Evolutionary conservation across 805 yeast species (phyloP).

Genomic region (Wickerhamiella allomyrinae): DNA sequence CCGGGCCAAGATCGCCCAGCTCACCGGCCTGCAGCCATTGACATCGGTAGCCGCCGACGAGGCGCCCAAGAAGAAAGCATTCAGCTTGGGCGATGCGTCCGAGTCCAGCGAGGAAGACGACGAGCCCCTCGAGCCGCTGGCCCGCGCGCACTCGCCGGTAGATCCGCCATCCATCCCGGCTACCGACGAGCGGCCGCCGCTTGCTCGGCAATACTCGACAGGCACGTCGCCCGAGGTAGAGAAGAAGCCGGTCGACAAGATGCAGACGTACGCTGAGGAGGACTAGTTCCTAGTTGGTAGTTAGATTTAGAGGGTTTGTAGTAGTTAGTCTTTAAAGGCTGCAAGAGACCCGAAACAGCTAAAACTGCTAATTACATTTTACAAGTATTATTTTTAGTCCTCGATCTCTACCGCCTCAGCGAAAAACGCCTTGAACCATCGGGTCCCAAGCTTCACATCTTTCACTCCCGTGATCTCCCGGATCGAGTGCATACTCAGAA

Average conservation of each 20-base stretch:
- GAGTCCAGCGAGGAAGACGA: constrained; percentile 11
- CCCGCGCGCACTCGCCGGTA: constrained; percentile 6
- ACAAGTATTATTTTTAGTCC: not conserved
- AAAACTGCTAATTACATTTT: too few relatives aligned
- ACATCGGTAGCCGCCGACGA: constrained; percentile 5
- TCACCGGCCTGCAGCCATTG: constrained; percentile 17
- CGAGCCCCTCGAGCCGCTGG: constrained; percentile 3
- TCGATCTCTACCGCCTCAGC: constrained; percentile 32
- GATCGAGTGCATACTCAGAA: constrained; percentile 74
- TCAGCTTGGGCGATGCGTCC: constrained; percentile 10
- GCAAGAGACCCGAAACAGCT: too few relatives aligned
- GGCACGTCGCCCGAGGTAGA: constrained; percentile 1
- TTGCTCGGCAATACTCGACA: not conserved
- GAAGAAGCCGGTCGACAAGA: not conserved
- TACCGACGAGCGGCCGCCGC: not conserved
- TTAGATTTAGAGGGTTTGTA: too few relatives aligned
- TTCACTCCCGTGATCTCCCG: constrained; percentile 66
- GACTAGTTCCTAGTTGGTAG: too few relatives aligned
- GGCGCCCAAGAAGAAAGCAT: constrained; percentile 2
- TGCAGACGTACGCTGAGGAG: too few relatives aligned
- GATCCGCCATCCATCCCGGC: constrained; percentile 14
- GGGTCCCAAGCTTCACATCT: constrained; percentile 58
- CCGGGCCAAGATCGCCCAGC: constrained; percentile 12
- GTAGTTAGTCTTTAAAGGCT: too few relatives aligned
- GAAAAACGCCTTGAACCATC: constrained; percentile 58